Base-by-base conservation (phyloP, 768 basidiomycete genomes). In the Suillus plorans region DNA sequence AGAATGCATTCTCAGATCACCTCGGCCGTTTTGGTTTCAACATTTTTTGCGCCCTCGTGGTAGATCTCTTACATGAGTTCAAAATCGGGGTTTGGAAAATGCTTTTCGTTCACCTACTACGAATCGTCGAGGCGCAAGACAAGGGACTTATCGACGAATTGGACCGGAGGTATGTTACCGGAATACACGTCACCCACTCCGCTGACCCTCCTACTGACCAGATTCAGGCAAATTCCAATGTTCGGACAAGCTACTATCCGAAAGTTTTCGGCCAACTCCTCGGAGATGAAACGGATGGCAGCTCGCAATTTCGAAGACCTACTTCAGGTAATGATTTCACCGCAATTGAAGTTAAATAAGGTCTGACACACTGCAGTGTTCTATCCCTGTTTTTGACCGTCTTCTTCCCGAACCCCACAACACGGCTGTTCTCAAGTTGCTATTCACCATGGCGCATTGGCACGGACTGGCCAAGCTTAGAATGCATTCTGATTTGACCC, bases 21-120 rank as follows among this genome's bases (percentile, higher is more conserved):
- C 65, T 79, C 5, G 56, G 59, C 1, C 8, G 20, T 4, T 4
- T 25, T 3, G 72, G 66, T 12, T 70, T 78, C 44, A 63, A 77
- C 42, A 57, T 76, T 1, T 76, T 71, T 52, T 18, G 12, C 1
- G 65, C 77, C 42, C 62, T 78, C 0, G 75, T 74, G 0, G 71
- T 77, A 10, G 79, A 80, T 64, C 63, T 79, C 2, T 66, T 81
- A 71, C 80, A 81, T 63, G 79, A 80, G 63, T 65, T 78, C 63
- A 77, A 80, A 52, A 64, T 80, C 0, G 77, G 80, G 0, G 72
- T 77, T 2, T 80, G 79, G 78, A 80, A 79, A 58, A 65, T 68
- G 1, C 39, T 79, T 0, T 68, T 80, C 7, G 70, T 66, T 1
- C 80, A 81, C 49, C 72, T 81, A 2, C 70, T 80, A 5, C 74